Evolutionary conservation across 768 basidiomycete genomes (phyloP).

Genomic region (Rossbeevera mucosa): DNA sequence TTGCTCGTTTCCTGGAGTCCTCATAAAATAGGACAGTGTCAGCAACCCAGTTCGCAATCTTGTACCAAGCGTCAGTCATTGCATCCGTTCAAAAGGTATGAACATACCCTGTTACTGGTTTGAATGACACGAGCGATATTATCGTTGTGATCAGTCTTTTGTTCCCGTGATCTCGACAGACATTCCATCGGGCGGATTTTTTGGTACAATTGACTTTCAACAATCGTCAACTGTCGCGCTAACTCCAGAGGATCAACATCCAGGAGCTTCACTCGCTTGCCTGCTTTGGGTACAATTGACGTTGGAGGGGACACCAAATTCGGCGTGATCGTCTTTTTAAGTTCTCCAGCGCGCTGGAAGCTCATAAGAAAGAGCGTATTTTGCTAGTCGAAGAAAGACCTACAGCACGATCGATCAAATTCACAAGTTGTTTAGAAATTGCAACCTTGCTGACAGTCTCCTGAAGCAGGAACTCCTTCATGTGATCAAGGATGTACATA

Average conservation of each 20-base stretch:
- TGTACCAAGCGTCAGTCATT: background rate
- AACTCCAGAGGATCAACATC: conserved; percentile 89
- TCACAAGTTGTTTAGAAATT: conserved; percentile 71
- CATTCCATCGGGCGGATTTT: conserved; percentile 89
- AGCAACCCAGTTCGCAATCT: conserved; percentile 94
- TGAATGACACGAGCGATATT: conserved; percentile 87
- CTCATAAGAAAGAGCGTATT: conserved; percentile 11
- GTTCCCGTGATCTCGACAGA: conserved; percentile 75
- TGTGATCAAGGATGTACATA: conserved; percentile 69
- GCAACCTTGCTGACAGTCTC: conserved; percentile 60
- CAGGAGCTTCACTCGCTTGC: conserved; percentile 70
- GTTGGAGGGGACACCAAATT: conserved; percentile 61
- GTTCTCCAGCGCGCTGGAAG: conserved; percentile 49
- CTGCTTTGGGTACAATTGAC: conserved; percentile 67
- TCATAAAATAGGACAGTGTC: conserved; percentile 76
- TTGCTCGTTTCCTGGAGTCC: conserved; percentile 78
- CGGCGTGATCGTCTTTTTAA: conserved; percentile 53
- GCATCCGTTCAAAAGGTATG: background rate
- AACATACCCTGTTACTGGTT: conserved; percentile 75
- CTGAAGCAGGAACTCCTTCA: conserved; percentile 72
- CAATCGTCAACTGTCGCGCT: conserved; percentile 87
- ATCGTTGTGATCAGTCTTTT: conserved; percentile 66
- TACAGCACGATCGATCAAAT: conserved; percentile 76
- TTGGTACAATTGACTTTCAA: conserved; percentile 84
- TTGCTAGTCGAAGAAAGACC: conserved; percentile 28